Conservation (phyloP, 2,329 filamentous ascomycete species). For the Periglandula ipomoeae region DNA sequence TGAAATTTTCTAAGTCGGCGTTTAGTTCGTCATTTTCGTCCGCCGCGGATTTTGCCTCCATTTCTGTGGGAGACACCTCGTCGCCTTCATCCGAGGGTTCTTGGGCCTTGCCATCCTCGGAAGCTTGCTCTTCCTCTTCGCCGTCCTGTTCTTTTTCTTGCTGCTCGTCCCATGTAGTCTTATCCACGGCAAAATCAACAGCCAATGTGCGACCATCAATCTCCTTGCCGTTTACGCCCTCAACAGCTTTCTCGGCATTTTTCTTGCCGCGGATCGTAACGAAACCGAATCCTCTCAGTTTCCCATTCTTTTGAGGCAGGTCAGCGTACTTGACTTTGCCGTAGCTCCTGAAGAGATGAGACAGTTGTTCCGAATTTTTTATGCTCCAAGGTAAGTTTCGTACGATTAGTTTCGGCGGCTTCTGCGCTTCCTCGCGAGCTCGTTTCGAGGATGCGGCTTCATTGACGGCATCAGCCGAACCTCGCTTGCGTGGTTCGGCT, state of each 20-base stretch:
- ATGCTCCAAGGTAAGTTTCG: slow-evolving; percentile 95
- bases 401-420: slow-evolving; percentile 71
- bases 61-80: slow-evolving; percentile 17
- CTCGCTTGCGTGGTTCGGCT: slow-evolving; percentile 74
- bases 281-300: slow-evolving; percentile 84
- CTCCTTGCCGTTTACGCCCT: slow-evolving; percentile 77
- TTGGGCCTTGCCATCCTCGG: slow-evolving; percentile 25
- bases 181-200: slow-evolving; percentile 96
- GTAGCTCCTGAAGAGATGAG: slow-evolving; percentile 71
- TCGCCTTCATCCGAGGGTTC: slow-evolving; percentile 21
- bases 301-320: slow-evolving; percentile 68
- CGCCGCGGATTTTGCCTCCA: slow-evolving; percentile 18
- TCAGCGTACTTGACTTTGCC: slow-evolving; percentile 86
- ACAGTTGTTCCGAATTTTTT: slow-evolving; percentile 74
- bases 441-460: slow-evolving; percentile 36
- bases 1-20: slow-evolving; percentile 43
- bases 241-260: slow-evolving; percentile 84
- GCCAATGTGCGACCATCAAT: slow-evolving; percentile 82
- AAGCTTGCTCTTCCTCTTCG: slow-evolving; percentile 20
- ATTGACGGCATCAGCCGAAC: slow-evolving; percentile 35
- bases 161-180: slow-evolving; percentile 69
- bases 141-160: slow-evolving; percentile 33
- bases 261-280: slow-evolving; percentile 79
- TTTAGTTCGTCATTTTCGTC: slow-evolving; percentile 32
- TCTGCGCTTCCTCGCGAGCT: slow-evolving; percentile 49